A percentile compares a stretch with the other conserved stretches of the same genome.
These are phyloP conservation scores for Phaffia tasmanica DNA, from an alignment of 768 basidiomycete species.

Conservation along the genomic window DNA sequence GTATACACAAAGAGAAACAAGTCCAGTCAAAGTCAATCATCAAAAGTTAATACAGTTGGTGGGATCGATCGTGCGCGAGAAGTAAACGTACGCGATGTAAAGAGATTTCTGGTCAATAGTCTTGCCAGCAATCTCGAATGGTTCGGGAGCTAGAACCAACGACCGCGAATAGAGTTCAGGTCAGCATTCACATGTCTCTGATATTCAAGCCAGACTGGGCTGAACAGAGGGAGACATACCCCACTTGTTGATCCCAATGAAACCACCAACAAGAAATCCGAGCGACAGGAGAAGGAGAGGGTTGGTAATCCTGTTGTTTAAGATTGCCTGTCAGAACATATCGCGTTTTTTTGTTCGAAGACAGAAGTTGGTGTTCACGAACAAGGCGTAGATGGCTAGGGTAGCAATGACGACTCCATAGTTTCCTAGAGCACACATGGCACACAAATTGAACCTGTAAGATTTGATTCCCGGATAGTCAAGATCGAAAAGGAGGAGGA, in stretches of 20 bases:
- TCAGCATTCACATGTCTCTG: background rate
- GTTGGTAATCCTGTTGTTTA: slow-evolving; percentile 56
- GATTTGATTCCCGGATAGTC: background rate
- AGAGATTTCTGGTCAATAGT: slow-evolving; percentile 79
- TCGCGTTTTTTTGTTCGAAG: background rate
- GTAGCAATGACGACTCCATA: slow-evolving; percentile 67
- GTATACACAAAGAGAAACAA: background rate
- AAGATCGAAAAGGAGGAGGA: background rate
- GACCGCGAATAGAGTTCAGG: background rate
- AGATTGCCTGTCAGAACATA: background rate
- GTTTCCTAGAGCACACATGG: slow-evolving; percentile 44
- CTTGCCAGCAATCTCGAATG: slow-evolving; percentile 68
- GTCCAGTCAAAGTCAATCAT: background rate
- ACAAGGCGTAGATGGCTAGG: slow-evolving; percentile 81
- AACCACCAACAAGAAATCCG: slow-evolving; percentile 81
- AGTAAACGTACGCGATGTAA: slow-evolving; percentile 48
- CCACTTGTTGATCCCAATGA: slow-evolving; percentile 75
- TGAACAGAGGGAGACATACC: slow-evolving; percentile 47
- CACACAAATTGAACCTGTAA: no score
- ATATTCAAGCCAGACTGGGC: background rate
- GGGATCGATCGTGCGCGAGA: background rate
- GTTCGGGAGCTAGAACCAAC: slow-evolving; percentile 55
- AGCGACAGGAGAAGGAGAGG: slow-evolving; percentile 70
- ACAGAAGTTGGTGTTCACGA: slow-evolving; percentile 34
- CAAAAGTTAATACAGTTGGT: background rate